Percentiles rank a stretch among this genome's conserved stretches.
Evolutionary conservation across 768 basidiomycete species (phyloP).

Genomic region (Dentipellis sp.): DNA sequence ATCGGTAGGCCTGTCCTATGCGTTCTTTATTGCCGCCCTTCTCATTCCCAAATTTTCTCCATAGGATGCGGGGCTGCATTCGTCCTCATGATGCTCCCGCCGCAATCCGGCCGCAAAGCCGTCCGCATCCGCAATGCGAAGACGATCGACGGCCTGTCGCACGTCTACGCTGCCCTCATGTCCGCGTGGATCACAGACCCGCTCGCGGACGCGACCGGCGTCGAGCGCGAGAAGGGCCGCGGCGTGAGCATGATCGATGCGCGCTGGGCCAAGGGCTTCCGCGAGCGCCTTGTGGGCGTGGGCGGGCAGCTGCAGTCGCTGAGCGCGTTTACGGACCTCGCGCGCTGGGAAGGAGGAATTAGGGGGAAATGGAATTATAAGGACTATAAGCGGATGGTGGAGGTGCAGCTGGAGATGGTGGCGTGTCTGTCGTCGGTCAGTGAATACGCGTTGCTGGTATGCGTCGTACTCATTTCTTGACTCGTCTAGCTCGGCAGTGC

Average conservation of each 20-base stretch:
- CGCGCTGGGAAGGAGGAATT: slow-evolving; percentile 39
- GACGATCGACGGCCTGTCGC: slow-evolving; percentile 29
- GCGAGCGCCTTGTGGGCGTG: slow-evolving; percentile 22
- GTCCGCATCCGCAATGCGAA: slow-evolving; percentile 35
- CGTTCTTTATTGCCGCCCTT: background rate
- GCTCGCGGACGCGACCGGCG: background rate
- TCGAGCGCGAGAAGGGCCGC: background rate
- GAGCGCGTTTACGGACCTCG: slow-evolving; percentile 25
- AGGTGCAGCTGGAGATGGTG: slow-evolving; percentile 33
- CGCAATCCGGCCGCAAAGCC: slow-evolving; percentile 37
- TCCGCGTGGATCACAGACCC: slow-evolving; percentile 29
- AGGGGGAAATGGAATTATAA: slow-evolving; percentile 44
- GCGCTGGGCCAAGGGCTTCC: slow-evolving; percentile 20
- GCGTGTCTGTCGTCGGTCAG: slow-evolving; percentile 27
- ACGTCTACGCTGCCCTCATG: slow-evolving; percentile 33
- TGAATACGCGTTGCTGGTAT: slow-evolving; percentile 3
- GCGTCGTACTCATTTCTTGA: background rate
- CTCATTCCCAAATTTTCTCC: background rate
- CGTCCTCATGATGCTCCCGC: slow-evolving; percentile 45
- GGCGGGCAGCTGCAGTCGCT: slow-evolving; percentile 26
- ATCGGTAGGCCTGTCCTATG: slow-evolving; percentile 27
- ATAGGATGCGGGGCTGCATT: slow-evolving; percentile 41
- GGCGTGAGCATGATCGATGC: slow-evolving; percentile 9
- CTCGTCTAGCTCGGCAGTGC: slow-evolving; percentile 28
- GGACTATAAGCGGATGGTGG: slow-evolving; percentile 34